Evolutionary conservation across 2,329 filamentous ascomycete genomes (phyloP).

Genomic region (Xylariomycetidae sp.): DNA sequence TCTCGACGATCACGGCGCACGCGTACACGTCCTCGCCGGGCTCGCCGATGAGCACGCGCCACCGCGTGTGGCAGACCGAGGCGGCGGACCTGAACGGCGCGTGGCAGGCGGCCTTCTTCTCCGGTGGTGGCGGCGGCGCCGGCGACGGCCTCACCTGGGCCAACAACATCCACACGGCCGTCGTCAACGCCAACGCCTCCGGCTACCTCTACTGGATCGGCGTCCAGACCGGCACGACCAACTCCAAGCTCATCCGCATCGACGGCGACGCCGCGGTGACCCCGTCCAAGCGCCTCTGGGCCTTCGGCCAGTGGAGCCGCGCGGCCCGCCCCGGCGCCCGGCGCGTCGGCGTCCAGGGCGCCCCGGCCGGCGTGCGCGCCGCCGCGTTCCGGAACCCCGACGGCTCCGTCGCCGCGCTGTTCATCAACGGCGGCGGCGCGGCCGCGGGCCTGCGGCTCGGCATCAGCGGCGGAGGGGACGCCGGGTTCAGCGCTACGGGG

Average conservation of each 20-base stretch:
- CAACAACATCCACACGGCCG: constrained; percentile 32
- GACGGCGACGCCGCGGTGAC: constrained; percentile 7
- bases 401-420: constrained; percentile 13
- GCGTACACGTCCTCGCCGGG: constrained; percentile 23
- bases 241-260: constrained; percentile 13
- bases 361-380: constrained; percentile 6
- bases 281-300: constrained; percentile 10
- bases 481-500: not conserved
- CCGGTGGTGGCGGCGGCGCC: constrained; percentile 32
- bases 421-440: constrained; percentile 14
- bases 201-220: constrained; percentile 39
- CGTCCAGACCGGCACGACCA: constrained; percentile 10
- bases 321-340: constrained; percentile 11
- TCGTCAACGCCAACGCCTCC: constrained; percentile 38
- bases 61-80: constrained; percentile 42
- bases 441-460: constrained; percentile 7
- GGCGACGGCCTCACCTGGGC: constrained; percentile 32
- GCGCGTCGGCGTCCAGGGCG: constrained; percentile 9
- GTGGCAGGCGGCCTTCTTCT: constrained; percentile 34
- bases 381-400: constrained; percentile 17
- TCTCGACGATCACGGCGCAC: constrained; percentile 36
- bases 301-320: constrained; percentile 14
- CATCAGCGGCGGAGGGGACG: constrained; percentile 2
- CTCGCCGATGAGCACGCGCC: constrained; percentile 18
- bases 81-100: constrained; percentile 32